Conservation (phyloP, 257 asterid species). For the Fraxinus cuspidata region DNA sequence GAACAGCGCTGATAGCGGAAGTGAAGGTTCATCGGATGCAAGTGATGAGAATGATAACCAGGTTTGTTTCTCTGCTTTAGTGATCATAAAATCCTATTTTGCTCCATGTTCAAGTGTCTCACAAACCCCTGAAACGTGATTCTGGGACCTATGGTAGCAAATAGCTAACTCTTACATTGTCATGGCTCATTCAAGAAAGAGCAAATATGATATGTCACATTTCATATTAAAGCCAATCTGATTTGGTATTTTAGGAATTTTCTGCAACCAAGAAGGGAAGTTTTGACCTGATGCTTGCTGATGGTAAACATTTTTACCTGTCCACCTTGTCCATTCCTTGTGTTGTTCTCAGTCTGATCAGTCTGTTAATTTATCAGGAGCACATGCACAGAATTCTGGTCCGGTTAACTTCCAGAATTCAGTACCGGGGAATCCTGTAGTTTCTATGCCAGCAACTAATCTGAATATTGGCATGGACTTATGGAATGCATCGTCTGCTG, state of each 20-base stretch:
- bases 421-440: constrained; percentile 72
- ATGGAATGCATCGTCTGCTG: constrained; percentile 80
- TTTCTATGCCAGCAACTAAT: constrained; percentile 67
- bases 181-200: not conserved
- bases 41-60: constrained; percentile 76
- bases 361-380: constrained; percentile 50
- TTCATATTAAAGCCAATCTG: constrained; percentile 26
- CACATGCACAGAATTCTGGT: constrained; percentile 59
- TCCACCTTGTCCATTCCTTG: constrained; percentile 15
- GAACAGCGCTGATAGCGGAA: constrained; percentile 84
- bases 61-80: constrained; percentile 35
- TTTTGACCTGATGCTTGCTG: constrained; percentile 93
- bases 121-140: not conserved
- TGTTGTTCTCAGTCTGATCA: constrained; percentile 6
- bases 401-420: constrained; percentile 52
- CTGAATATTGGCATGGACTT: constrained; percentile 87
- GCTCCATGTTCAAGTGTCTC: constrained; percentile 7
- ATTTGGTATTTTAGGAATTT: constrained; percentile 53
- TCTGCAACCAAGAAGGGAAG: constrained; percentile 81
- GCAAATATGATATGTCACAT: not conserved
- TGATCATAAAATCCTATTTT: constrained; percentile 1
- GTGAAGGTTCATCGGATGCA: constrained; percentile 82
- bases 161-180: not conserved
- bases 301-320: constrained; percentile 50
- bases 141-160: not conserved